Evolutionary conservation across 2,329 filamentous ascomycete genomes (phyloP).

Genomic region (Parafenestella ontariensis): DNA sequence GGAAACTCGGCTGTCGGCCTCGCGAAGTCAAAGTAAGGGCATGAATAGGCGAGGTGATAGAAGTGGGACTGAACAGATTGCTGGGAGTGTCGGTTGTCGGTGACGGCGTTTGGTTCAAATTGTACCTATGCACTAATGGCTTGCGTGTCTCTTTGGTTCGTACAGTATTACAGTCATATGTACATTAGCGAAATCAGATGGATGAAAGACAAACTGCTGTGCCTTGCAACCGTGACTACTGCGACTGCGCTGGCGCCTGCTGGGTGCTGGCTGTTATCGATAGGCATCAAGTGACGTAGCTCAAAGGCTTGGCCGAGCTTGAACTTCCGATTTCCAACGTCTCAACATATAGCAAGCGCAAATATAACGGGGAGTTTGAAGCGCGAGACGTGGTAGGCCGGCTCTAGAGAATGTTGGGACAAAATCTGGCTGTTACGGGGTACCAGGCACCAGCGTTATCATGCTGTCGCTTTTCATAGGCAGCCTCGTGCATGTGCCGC

Average conservation of each 20-base stretch:
- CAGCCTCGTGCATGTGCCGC: conserved; percentile 11
- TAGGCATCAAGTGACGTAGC: conserved; percentile 20
- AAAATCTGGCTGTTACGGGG: conserved; percentile 3
- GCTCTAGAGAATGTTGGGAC: conserved; percentile 3
- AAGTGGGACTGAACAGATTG: conserved; percentile 2
- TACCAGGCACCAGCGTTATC: conserved; percentile 23
- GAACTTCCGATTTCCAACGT: background rate
- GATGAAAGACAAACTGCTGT: conserved; percentile 12
- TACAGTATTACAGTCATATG: conserved; percentile 13
- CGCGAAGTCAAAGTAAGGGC: conserved; percentile 77
- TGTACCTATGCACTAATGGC: conserved; percentile 23
- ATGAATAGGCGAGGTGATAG: background rate
- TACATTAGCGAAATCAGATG: conserved; percentile 24
- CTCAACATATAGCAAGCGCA: background rate
- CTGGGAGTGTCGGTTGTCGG: conserved; percentile 6
- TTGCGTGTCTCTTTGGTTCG: conserved; percentile 14
- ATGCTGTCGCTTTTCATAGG: conserved; percentile 2
- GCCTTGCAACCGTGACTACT: background rate
- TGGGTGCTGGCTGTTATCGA: conserved; percentile 23
- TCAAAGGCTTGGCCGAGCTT: background rate
- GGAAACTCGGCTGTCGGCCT: conserved; percentile 88
- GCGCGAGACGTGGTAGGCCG: background rate
- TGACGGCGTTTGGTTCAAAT: conserved; percentile 29
- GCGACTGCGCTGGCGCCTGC: background rate
- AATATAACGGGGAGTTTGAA: background rate